These are phyloP conservation scores for Nematocida sp. DNA, from an alignment of 371 early-diverging fungal species.

Conservation along the genomic window DNA sequence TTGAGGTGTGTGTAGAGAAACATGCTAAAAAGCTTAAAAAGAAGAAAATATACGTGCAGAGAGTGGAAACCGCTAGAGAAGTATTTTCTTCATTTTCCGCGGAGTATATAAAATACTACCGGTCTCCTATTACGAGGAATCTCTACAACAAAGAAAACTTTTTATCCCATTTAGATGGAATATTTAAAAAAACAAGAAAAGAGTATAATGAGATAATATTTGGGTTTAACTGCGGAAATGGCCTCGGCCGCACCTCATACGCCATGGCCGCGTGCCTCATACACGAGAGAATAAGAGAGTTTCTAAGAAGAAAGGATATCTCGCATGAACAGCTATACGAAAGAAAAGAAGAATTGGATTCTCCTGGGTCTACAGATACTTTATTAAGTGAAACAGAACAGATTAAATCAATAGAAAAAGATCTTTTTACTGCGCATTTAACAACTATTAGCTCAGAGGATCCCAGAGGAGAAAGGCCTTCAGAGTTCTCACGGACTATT, in stretches of 20 bases:
- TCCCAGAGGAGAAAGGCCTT: neutral
- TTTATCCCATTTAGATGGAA: constrained; percentile 22
- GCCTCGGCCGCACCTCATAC: constrained; percentile 23
- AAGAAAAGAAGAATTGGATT: neutral
- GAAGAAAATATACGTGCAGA: constrained; percentile 29
- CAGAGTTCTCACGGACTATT: constrained; percentile 16
- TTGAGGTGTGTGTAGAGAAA: constrained; percentile 38
- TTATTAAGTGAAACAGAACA: neutral
- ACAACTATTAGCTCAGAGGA: neutral
- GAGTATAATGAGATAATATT: neutral
- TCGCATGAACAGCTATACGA: neutral
- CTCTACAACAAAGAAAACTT: constrained; percentile 44
- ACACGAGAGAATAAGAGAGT: neutral
- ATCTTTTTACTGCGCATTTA: neutral
- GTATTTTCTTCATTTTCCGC: constrained; percentile 1
- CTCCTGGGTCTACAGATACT: neutral
- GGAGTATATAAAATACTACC: constrained; percentile 16
- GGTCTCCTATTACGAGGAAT: constrained; percentile 35
- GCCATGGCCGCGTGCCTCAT: constrained; percentile 43
- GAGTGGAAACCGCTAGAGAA: constrained; percentile 41
- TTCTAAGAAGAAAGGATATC: neutral
- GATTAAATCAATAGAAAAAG: neutral
- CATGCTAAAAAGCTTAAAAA: constrained; percentile 1
- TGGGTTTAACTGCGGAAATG: constrained; percentile 43
- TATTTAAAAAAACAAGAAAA: constrained; percentile 1